Evolutionary conservation across 495 filamentous ascomycete species (phyloP), one percentile per base, ranked within the genome.

Genomic region (Schizothecium vesticola): DNA sequence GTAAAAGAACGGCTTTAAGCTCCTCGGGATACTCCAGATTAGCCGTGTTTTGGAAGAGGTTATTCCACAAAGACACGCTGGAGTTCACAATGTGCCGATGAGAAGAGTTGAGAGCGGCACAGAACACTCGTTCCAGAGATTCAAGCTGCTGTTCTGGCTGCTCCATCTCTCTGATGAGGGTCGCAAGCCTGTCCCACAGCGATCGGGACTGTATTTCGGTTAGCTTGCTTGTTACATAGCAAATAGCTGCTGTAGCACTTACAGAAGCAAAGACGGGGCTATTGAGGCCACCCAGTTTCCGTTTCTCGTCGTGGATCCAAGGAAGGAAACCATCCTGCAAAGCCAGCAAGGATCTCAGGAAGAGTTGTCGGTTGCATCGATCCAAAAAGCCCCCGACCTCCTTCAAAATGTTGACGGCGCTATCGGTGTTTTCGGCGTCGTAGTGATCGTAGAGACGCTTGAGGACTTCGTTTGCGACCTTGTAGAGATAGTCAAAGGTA

Each of bases 401-500:
- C 33, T 75, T 72, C 56, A 84, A 61, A 0, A 84, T 70, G 21
- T 67, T 57, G 3, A 67, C 71, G 5, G 70, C 59, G 1, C 74
- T 65, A 58, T 79, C 71, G 7, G 72, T 57, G 8, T 76, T 68
- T 24, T 74, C 65, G 1, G 70, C 26, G 22, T 69, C 61, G 21
- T 78, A 74, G 0, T 75, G 66, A 19, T 67, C 65, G 68, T 90
- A 91, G 5, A 81, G 74, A 2, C 59, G 73, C 25, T 66, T 72
- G 23, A 91, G 72, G 3, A 82, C 74, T 29, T 77, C 69, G 61
- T 78, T 80, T 6, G 83, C 77, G 65, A 86, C 80, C 55, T 80
- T 81, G 76, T 91, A 91, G 10, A 92, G 74, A 28, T 83, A 76
- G 72, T 87, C 85, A 65, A 87, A 89, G 0, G 88, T 83, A 71